phyloP scores from a whole-genome alignment of 805 yeast genomes.

The Candida ficus region DNA sequence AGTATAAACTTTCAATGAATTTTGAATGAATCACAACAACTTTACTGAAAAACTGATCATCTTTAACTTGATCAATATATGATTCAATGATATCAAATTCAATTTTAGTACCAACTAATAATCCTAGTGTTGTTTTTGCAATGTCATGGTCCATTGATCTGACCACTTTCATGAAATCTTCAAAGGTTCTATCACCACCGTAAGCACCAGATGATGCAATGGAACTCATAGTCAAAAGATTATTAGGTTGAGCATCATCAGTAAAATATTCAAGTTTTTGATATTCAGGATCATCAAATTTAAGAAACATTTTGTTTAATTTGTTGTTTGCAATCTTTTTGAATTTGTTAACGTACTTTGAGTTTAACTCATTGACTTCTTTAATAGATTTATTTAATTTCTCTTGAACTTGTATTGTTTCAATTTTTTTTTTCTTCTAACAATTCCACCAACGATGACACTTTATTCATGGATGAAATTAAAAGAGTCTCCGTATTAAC shows the following conservation, averaged over 20 bases:
- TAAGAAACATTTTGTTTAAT: neutral
- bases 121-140: constrained; percentile 20
- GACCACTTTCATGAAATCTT: constrained; percentile 30
- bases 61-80: constrained; percentile 5
- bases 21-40: constrained; percentile 15
- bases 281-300: neutral
- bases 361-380: neutral
- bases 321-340: no score
- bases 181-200: constrained; percentile 31
- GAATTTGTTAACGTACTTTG: neutral
- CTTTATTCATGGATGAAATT: no score
- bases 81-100: constrained; percentile 4
- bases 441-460: no score
- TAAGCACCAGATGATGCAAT: constrained; percentile 31
- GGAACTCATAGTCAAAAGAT: constrained; percentile 11
- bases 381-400: neutral
- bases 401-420: no score
- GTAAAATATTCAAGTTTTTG: neutral
- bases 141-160: constrained; percentile 23
- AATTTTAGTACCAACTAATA: constrained; percentile 11
- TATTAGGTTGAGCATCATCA: constrained; percentile 8
- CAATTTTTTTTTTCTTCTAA: no score
- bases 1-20: constrained; percentile 17
- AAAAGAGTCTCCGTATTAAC: neutral
- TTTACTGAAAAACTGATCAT: constrained; percentile 5